Conservation (phyloP, 2,329 filamentous ascomycete species). For the Leptographium galeiforme region DNA sequence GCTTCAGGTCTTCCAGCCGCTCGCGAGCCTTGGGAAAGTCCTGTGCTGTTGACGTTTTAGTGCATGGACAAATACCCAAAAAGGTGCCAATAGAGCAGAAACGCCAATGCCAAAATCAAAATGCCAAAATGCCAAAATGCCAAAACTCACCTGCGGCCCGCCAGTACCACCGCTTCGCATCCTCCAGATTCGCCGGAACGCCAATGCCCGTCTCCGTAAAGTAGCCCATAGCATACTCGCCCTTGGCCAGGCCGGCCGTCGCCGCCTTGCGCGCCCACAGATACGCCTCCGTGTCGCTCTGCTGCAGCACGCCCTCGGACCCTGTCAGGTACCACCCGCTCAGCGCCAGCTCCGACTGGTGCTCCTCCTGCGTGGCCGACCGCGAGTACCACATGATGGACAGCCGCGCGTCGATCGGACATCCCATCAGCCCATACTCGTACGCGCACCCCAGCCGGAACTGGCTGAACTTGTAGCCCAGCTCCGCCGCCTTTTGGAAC, state of each 20-base stretch:
- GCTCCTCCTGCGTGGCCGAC: slow-evolving; percentile 84
- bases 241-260: slow-evolving; percentile 74
- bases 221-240: slow-evolving; percentile 96
- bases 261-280: slow-evolving; percentile 94
- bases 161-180: slow-evolving; percentile 98
- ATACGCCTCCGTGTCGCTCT: slow-evolving; percentile 92
- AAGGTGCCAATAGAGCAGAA: too few relatives aligned
- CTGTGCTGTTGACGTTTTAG: slow-evolving; percentile 48
- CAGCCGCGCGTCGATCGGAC: slow-evolving; percentile 65
- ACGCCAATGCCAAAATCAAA: too few relatives aligned
- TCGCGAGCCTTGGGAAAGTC: slow-evolving; percentile 90
- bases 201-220: slow-evolving; percentile 95
- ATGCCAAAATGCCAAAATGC: slow-evolving; percentile 14
- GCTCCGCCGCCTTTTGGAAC: slow-evolving; percentile 71
- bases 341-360: slow-evolving; percentile 75
- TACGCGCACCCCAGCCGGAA: slow-evolving; percentile 78
- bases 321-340: slow-evolving; percentile 95
- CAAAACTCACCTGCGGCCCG: slow-evolving; percentile 74
- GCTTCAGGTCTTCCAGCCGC: slow-evolving; percentile 81
- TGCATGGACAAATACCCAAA: slow-evolving; percentile 15
- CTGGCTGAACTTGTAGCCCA: slow-evolving; percentile 93
- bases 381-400: slow-evolving; percentile 91
- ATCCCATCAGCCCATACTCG: slow-evolving; percentile 78
- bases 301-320: slow-evolving; percentile 70
- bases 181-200: slow-evolving; percentile 71